A percentile compares a stretch with the other conserved stretches of the same genome.
Conservation (phyloP, 2,329 filamentous ascomycete species). For the Calonectria honghensis region DNA sequence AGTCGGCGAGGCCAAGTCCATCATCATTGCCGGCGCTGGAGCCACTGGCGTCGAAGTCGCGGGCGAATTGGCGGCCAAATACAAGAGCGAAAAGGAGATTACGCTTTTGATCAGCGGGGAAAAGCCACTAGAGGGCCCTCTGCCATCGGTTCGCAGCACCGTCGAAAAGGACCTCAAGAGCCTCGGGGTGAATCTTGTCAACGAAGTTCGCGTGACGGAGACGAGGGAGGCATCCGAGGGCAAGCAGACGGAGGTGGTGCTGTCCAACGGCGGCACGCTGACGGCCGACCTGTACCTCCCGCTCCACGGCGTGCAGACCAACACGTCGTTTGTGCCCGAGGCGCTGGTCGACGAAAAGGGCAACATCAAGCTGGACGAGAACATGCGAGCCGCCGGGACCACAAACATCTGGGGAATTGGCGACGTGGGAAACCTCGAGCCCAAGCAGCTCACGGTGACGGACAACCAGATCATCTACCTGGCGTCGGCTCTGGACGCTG, state of each 20-base stretch:
- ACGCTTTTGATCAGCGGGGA: slow-evolving; percentile 52
- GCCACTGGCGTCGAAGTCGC: slow-evolving; percentile 62
- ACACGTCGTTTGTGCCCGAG: slow-evolving; percentile 63
- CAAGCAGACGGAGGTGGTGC: slow-evolving; percentile 49
- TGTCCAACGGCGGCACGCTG: slow-evolving; percentile 57
- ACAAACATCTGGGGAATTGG: slow-evolving; percentile 65
- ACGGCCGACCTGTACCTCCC: slow-evolving; percentile 65
- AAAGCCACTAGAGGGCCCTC: slow-evolving; percentile 43
- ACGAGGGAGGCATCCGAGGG: slow-evolving; percentile 31
- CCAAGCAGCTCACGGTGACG: slow-evolving; percentile 60
- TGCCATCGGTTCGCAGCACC: slow-evolving; percentile 57
- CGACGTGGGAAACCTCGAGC: slow-evolving; percentile 64
- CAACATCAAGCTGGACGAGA: slow-evolving; percentile 58
- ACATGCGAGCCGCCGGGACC: slow-evolving; percentile 57
- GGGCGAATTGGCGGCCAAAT: slow-evolving; percentile 60
- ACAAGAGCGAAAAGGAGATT: slow-evolving; percentile 55
- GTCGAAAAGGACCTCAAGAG: slow-evolving; percentile 51
- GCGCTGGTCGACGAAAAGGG: slow-evolving; percentile 58
- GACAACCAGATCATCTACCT: slow-evolving; percentile 59
- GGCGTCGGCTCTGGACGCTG: slow-evolving; percentile 56
- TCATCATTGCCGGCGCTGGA: slow-evolving; percentile 63
- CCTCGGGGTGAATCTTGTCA: slow-evolving; percentile 56
- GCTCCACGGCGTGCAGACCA: slow-evolving; percentile 65
- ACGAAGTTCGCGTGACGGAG: slow-evolving; percentile 58
- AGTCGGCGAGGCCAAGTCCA: slow-evolving; percentile 54